phyloP scores from a whole-genome alignment of 2,329 filamentous ascomycete genomes.

The Penicillium sp. region DNA sequence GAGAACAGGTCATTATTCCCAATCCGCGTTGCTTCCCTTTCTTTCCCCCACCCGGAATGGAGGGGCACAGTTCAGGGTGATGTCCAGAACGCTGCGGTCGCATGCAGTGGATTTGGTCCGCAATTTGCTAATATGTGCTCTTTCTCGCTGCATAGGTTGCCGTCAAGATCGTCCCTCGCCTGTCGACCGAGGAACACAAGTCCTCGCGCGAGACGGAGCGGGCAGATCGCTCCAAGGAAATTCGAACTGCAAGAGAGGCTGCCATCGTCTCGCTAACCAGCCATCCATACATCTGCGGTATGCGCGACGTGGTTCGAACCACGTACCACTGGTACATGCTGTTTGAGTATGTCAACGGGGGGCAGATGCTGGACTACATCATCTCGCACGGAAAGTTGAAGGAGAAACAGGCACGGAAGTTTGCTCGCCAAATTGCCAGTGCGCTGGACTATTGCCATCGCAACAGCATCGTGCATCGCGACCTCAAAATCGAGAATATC shows the following conservation, averaged over 20 bases:
- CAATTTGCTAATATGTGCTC: slow-evolving; percentile 6
- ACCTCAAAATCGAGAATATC: slow-evolving; percentile 98
- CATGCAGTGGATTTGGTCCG: background rate
- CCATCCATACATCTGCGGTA: slow-evolving; percentile 91
- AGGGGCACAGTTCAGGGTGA: background rate
- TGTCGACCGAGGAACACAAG: slow-evolving; percentile 69
- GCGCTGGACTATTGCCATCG: slow-evolving; percentile 95
- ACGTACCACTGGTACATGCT: slow-evolving; percentile 99
- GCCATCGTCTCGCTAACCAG: slow-evolving; percentile 92
- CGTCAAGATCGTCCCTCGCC: slow-evolving; percentile 92
- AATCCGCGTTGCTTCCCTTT: background rate
- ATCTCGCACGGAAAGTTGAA: slow-evolving; percentile 96
- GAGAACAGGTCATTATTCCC: slow-evolving; percentile 67
- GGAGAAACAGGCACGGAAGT: slow-evolving; percentile 97
- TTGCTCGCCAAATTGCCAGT: slow-evolving; percentile 93
- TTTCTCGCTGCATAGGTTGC: slow-evolving; percentile 62
- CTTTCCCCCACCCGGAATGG: background rate
- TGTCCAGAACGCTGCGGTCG: no score
- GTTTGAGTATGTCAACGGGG: slow-evolving; percentile 97
- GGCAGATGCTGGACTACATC: slow-evolving; percentile 99
- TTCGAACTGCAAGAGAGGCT: slow-evolving; percentile 88
- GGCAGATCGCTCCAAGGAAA: slow-evolving; percentile 93
- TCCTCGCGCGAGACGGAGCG: slow-evolving; percentile 69
- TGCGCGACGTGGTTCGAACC: slow-evolving; percentile 90
- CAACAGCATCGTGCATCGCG: slow-evolving; percentile 95